These are phyloP conservation scores for Tricholoma terreum DNA, from an alignment of 768 basidiomycete species.

Conservation along the genomic window DNA sequence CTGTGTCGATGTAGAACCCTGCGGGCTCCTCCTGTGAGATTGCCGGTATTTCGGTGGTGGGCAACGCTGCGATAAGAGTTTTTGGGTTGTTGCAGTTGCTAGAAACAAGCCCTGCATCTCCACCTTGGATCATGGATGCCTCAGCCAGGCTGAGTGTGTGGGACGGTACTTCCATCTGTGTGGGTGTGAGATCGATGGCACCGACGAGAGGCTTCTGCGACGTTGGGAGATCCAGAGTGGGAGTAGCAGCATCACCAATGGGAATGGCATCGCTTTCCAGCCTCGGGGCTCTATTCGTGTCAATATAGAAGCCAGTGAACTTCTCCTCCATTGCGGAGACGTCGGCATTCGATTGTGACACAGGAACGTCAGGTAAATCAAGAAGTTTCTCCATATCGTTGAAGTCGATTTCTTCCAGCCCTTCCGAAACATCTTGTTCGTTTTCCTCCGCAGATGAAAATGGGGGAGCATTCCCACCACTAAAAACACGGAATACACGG, in stretches of 20 bases:
- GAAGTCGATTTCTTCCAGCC: constrained; percentile 64
- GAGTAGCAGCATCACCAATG: not conserved
- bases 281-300: not conserved
- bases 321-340: constrained; percentile 27
- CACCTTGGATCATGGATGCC: not conserved
- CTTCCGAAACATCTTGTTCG: constrained; percentile 30
- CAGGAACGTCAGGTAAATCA: constrained; percentile 22
- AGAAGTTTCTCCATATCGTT: constrained; percentile 51
- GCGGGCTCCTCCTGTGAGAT: not conserved
- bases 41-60: not conserved
- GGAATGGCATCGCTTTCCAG: not conserved
- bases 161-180: not conserved
- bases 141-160: not conserved
- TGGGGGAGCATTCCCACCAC: constrained; percentile 25
- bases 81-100: not conserved
- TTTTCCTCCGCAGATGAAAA: constrained; percentile 27
- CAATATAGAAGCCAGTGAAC: constrained; percentile 34
- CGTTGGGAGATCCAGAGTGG: not conserved
- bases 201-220: not conserved
- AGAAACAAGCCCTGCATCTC: not conserved
- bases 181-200: not conserved
- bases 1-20: constrained; percentile 41
- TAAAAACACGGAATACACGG: constrained; percentile 63
- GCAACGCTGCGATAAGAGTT: not conserved
- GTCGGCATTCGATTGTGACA: constrained; percentile 8